Evolutionary conservation across 164 flowering plant species (phyloP).

Genomic region (Hamamelis virginiana): DNA sequence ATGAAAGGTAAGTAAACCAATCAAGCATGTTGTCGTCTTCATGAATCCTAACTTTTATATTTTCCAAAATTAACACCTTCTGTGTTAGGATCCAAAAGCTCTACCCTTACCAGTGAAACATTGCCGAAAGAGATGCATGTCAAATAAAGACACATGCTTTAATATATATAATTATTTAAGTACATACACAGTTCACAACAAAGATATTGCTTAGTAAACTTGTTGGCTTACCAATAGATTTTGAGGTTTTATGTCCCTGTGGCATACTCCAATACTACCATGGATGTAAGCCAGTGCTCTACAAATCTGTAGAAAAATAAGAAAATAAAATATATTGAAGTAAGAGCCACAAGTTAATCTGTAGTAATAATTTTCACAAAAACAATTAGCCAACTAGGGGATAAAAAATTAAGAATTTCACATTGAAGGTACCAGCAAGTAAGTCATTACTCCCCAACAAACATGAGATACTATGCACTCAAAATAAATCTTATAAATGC

Average conservation of each 20-base stretch:
- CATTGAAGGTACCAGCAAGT: too few relatives aligned
- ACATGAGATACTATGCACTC: too few relatives aligned
- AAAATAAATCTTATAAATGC: too few relatives aligned
- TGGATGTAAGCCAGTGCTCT: slow-evolving; percentile 64
- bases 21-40: not conserved
- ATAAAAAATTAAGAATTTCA: not conserved
- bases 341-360: slow-evolving; percentile 24
- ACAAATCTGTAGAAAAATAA: slow-evolving; percentile 40
- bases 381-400: not conserved
- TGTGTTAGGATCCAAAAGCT: not conserved
- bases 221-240: slow-evolving; percentile 47
- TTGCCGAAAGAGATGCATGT: not conserved
- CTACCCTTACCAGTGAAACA: not conserved
- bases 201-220: not conserved
- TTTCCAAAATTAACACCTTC: not conserved
- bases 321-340: too few relatives aligned
- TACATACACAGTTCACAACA: not conserved
- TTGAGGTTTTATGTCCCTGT: slow-evolving; percentile 73
- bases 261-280: slow-evolving; percentile 60
- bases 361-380: slow-evolving; percentile 13
- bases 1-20: too few relatives aligned
- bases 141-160: not conserved
- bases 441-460: too few relatives aligned
- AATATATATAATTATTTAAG: too few relatives aligned
- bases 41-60: not conserved